A percentile compares a stretch with the other conserved stretches of the same genome.
phyloP scores from a whole-genome alignment of 805 yeast species.

The Starmerella riodocensis region DNA sequence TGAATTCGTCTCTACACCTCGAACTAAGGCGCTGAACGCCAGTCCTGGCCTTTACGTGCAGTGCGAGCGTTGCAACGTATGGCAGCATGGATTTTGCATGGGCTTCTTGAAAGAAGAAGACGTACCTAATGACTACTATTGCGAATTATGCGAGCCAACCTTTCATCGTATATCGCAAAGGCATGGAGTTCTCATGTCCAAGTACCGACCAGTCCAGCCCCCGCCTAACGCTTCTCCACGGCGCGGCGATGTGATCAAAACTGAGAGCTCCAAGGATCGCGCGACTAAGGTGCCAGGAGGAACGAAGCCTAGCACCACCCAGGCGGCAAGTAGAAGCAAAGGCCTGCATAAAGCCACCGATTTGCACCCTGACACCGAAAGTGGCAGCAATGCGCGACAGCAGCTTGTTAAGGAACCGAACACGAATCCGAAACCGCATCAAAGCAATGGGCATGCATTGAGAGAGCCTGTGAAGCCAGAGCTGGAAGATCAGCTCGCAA shows the following conservation, averaged over 20 bases:
- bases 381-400: too few species aligned
- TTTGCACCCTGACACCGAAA: too few species aligned
- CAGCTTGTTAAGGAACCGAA: background rate
- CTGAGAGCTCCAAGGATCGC: too few species aligned
- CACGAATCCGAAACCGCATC: background rate
- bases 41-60: constrained; percentile 92
- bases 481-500: too few species aligned
- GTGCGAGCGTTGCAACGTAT: constrained; percentile 85
- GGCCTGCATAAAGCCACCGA: too few species aligned
- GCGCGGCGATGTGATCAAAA: too few species aligned
- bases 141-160: constrained; percentile 83
- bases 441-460: too few species aligned
- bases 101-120: constrained; percentile 61
- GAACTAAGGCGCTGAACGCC: constrained; percentile 36
- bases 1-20: constrained; percentile 30
- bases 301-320: background rate
- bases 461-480: too few species aligned
- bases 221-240: background rate
- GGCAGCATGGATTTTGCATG: constrained; percentile 98
- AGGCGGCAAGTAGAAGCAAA: background rate
- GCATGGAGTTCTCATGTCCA: constrained; percentile 11
- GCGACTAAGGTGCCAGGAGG: too few species aligned
- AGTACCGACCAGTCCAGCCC: constrained; percentile 7
- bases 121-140: constrained; percentile 89
- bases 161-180: constrained; percentile 35